Evolutionary conservation across 805 yeast genomes (phyloP).

Genomic region (Ogataea methanolica): DNA sequence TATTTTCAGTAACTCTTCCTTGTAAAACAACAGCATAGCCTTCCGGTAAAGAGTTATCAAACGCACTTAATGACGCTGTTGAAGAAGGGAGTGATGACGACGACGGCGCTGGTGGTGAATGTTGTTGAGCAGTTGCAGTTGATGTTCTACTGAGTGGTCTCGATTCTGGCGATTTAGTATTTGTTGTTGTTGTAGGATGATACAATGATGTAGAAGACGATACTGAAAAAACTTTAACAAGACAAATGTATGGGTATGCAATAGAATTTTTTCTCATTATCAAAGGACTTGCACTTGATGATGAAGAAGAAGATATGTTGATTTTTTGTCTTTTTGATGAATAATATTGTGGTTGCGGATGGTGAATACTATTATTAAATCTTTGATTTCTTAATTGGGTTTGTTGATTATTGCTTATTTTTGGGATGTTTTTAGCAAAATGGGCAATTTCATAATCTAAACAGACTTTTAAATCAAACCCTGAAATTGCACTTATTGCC

Average conservation of each 20-base stretch:
- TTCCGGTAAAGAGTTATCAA: constrained; percentile 21
- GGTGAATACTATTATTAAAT: too few species aligned
- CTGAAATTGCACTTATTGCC: constrained; percentile 46
- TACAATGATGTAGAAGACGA: background rate
- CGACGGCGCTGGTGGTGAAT: background rate
- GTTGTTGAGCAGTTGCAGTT: background rate
- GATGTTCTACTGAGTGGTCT: background rate
- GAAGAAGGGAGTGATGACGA: background rate
- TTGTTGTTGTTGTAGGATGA: background rate
- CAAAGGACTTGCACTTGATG: constrained; percentile 1
- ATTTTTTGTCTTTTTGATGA: background rate
- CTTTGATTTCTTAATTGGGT: background rate
- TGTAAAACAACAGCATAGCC: constrained; percentile 37
- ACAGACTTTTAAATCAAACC: constrained; percentile 42
- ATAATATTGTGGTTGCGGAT: background rate
- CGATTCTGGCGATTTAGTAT: background rate
- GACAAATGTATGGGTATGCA: constrained; percentile 27
- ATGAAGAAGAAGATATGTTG: background rate
- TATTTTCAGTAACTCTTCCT: constrained; percentile 37
- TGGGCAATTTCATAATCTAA: constrained; percentile 53
- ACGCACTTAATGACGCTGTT: background rate
- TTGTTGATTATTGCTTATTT: background rate
- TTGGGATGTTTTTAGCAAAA: constrained; percentile 14
- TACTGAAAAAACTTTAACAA: constrained; percentile 15
- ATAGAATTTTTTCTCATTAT: constrained; percentile 18